Percentiles rank a stretch among this genome's conserved stretches.
Conservation (phyloP, 352 stramenopile genomes). For the Saprolegnia diclina region DNA sequence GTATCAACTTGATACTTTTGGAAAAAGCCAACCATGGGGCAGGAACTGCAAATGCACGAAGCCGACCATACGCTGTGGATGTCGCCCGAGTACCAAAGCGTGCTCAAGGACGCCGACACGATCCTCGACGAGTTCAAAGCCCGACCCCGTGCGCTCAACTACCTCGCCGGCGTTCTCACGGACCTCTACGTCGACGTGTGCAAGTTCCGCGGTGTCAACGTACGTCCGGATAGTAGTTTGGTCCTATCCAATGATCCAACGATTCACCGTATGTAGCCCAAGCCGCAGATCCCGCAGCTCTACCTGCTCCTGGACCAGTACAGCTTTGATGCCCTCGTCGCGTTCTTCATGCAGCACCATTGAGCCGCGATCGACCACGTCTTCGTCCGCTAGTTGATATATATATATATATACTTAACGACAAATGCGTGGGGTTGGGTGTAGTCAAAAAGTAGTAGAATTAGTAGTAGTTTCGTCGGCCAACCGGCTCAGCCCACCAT, state of each 20-base stretch:
- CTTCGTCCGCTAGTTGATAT: too few species aligned
- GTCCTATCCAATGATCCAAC: too few species aligned
- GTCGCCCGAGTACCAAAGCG: conserved; percentile 71
- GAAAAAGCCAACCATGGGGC: background rate
- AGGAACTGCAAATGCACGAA: conserved; percentile 74
- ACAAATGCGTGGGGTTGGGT: too few species aligned
- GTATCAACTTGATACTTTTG: background rate
- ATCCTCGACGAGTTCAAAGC: conserved; percentile 72
- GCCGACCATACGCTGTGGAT: conserved; percentile 67
- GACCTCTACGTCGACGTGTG: conserved; percentile 82
- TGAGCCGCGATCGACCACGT: background rate
- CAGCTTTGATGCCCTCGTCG: conserved; percentile 65
- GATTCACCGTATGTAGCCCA: conserved; percentile 26
- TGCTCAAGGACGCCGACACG: conserved; percentile 54
- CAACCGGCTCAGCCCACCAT: background rate
- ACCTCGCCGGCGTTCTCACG: conserved; percentile 70
- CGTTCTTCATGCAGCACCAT: conserved; percentile 47
- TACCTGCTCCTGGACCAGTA: conserved; percentile 80
- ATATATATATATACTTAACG: too few species aligned
- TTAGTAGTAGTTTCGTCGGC: background rate
- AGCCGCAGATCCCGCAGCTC: conserved; percentile 59
- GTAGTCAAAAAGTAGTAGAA: background rate
- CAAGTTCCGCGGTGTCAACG: conserved; percentile 76
- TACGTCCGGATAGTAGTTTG: too few species aligned
- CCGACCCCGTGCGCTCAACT: conserved; percentile 64